phyloP scores from a whole-genome alignment of 129 eudicot species.

The Chrysanthemum seticuspe region DNA sequence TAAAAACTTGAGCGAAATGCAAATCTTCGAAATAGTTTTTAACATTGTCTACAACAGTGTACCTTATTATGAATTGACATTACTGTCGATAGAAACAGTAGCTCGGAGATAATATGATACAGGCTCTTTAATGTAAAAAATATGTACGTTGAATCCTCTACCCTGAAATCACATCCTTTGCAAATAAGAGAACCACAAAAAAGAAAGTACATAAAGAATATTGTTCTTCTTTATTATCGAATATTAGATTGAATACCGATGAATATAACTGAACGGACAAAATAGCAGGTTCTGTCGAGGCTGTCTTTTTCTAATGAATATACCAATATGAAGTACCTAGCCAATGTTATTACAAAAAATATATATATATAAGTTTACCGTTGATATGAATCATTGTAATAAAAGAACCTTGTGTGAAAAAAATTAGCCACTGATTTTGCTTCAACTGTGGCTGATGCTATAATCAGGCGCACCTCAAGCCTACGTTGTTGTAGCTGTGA shows the following conservation, averaged over 20 bases:
- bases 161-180: conserved; percentile 56
- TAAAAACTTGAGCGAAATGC: too few relatives aligned
- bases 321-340: neutral
- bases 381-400: too few relatives aligned
- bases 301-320: conserved; percentile 52
- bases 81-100: conserved; percentile 69
- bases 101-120: conserved; percentile 86
- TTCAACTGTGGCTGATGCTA: too few relatives aligned
- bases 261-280: conserved; percentile 83
- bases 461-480: too few relatives aligned
- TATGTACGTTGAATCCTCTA: conserved; percentile 79
- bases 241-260: neutral
- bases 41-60: neutral
- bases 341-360: too few relatives aligned
- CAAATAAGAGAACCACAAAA: neutral
- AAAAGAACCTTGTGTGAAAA: too few relatives aligned
- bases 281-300: conserved; percentile 79
- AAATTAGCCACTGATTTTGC: too few relatives aligned
- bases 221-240: neutral
- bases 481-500: too few relatives aligned
- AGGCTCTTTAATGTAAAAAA: conserved; percentile 77
- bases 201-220: conserved; percentile 1
- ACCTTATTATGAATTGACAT: conserved; percentile 80
- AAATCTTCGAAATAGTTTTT: neutral
- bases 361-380: too few relatives aligned